phyloP scores from a whole-genome alignment of 2,329 filamentous ascomycete species.

The Talaromyces sp. region DNA sequence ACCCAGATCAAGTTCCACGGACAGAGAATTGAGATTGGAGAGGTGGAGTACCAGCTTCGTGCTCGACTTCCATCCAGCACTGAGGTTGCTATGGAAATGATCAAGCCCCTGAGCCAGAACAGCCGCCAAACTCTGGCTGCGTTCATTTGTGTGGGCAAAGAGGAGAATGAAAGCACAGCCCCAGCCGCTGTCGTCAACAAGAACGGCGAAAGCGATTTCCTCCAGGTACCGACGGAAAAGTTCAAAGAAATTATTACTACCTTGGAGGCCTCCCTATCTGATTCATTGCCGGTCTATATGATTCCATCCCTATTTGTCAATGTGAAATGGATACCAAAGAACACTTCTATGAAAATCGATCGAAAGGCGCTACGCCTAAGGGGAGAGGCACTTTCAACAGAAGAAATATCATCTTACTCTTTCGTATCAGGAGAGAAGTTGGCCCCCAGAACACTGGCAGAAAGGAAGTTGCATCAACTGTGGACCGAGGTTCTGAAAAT shows the following conservation, averaged over 20 bases:
- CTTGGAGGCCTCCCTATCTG: background rate
- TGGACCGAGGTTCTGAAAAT: slow-evolving; percentile 45
- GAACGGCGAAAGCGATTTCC: background rate
- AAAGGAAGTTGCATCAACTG: slow-evolving; percentile 34
- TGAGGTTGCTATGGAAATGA: background rate
- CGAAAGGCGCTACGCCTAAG: background rate
- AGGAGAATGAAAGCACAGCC: background rate
- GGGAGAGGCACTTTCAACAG: background rate
- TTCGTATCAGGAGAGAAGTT: background rate
- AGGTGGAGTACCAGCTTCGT: slow-evolving; percentile 25
- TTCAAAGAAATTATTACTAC: background rate
- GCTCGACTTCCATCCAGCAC: background rate
- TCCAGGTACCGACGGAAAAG: background rate
- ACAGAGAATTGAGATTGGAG: slow-evolving; percentile 37
- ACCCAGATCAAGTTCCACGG: slow-evolving; percentile 37
- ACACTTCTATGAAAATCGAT: background rate
- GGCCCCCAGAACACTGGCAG: background rate
- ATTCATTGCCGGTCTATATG: slow-evolving; percentile 16
- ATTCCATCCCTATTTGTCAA: background rate
- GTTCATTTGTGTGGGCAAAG: background rate
- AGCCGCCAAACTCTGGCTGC: background rate
- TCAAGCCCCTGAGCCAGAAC: background rate
- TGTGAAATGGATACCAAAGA: background rate
- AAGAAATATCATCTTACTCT: background rate
- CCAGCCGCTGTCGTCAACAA: too few relatives aligned